Evolutionary conservation across 441 rosid genomes (phyloP), one percentile per base, ranked within the genome.

Genomic region (Aquilaria agallochum): DNA sequence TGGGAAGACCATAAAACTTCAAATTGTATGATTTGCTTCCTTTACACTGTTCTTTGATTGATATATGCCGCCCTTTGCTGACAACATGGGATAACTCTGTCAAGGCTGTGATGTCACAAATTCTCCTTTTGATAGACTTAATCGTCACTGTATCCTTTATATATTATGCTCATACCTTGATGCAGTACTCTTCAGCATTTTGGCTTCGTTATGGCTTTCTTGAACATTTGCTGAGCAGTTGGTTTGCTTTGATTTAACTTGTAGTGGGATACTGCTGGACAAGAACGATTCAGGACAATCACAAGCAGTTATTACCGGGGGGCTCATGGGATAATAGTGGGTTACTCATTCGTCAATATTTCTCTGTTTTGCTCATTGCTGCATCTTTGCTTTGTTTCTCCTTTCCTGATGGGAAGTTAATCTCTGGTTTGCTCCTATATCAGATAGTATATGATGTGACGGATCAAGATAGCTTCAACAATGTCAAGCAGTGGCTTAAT

Each of bases 391-490:
- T 40, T 40, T 40, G 45, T 52, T 50, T 31, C 45, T 30, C n/a
- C n/a, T 30, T 20, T 53, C 10, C 9, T 36, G 60, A 61, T 44
- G 55, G 50, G 45, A 10, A 40, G 45, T 40, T 40, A 40, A 40
- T 40, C 9, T 40, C 45, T 40, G 10, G 45, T 40, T 40, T 40
- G 50, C 34, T 53, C 51, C 59, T 55, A 12, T 62, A 58, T 13
- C 68, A 81, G 86, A 78, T 81, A 14, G 79, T 80, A 27, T 81
- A 81, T 62, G 86, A 81, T 64, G 86, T 81, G 45, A 81, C 86
- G 2, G 83, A 81, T 76, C 81, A 78, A 70, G 83, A 81, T 72
- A 81, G 83, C 76, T 79, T 79, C 58, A 74, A 76, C 70, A 79
- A 79, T 60, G 79, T 79, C 61, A 76, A 79, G 63, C 84, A 76